Evolutionary conservation across 2,329 filamentous ascomycete species (phyloP).

Genomic region (Calonectria henricotiae): DNA sequence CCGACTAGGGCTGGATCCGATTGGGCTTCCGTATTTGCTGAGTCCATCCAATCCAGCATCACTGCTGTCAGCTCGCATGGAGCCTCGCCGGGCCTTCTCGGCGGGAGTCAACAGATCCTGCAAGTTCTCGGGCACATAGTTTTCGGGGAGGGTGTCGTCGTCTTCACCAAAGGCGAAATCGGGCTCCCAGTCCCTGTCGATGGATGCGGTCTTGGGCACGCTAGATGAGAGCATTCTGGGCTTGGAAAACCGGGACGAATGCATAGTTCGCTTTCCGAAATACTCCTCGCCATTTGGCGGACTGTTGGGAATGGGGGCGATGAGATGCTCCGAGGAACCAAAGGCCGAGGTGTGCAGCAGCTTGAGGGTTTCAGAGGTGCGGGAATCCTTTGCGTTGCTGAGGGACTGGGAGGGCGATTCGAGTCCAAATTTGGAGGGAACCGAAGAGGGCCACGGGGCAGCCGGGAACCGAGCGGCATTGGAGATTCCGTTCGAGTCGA

Average conservation of each 20-base stretch:
- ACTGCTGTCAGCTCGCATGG: slow-evolving; percentile 71
- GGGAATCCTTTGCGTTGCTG: slow-evolving; percentile 72
- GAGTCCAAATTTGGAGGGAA: slow-evolving; percentile 91
- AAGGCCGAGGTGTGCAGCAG: slow-evolving; percentile 79
- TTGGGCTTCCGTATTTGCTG: slow-evolving; percentile 75
- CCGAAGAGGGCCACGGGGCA: slow-evolving; percentile 91
- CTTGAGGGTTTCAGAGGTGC: slow-evolving; percentile 77
- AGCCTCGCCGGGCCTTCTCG: slow-evolving; percentile 78
- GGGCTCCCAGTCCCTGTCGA: slow-evolving; percentile 76
- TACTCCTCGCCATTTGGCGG: slow-evolving; percentile 72
- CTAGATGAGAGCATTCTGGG: slow-evolving; percentile 79
- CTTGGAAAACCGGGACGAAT: slow-evolving; percentile 78
- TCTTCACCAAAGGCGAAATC: slow-evolving; percentile 86
- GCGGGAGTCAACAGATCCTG: slow-evolving; percentile 78
- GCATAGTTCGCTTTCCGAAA: slow-evolving; percentile 81
- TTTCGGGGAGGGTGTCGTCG: slow-evolving; percentile 69
- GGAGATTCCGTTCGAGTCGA: slow-evolving; percentile 96
- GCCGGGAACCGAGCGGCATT: slow-evolving; percentile 85
- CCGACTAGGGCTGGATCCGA: slow-evolving; percentile 73
- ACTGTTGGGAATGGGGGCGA: slow-evolving; percentile 65
- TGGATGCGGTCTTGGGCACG: slow-evolving; percentile 74
- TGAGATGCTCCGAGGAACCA: slow-evolving; percentile 77
- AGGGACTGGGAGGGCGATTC: slow-evolving; percentile 88
- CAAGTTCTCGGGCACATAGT: slow-evolving; percentile 81
- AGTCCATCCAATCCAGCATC: slow-evolving; percentile 65